Evolutionary conservation across 2,329 filamentous ascomycete genomes (phyloP).

Genomic region (Dissoconium aciculare): DNA sequence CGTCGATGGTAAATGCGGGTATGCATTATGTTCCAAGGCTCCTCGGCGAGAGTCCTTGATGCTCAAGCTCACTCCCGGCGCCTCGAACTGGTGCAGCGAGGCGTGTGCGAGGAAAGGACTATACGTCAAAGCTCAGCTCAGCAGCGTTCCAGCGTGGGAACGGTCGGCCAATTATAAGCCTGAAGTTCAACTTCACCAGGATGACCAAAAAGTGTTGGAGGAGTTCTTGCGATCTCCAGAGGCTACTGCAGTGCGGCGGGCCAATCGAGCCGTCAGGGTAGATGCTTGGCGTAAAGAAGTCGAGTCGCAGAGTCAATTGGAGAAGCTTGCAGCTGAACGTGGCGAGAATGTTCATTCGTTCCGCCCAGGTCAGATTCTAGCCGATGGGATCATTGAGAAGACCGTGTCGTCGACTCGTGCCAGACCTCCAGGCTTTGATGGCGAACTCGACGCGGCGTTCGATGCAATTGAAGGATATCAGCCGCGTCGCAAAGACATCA

Average conservation of each 20-base stretch:
- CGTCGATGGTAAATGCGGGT: constrained; percentile 67
- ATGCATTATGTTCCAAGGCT: constrained; percentile 58
- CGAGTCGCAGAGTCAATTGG: constrained; percentile 23
- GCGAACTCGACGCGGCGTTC: constrained; percentile 4
- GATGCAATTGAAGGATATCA: constrained; percentile 20
- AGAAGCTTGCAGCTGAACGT: constrained; percentile 28
- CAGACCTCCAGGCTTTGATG: constrained; percentile 8
- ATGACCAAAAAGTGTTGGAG: constrained; percentile 12
- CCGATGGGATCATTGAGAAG: constrained; percentile 22
- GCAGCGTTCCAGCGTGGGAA: constrained; percentile 74
- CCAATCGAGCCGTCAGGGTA: constrained; percentile 20
- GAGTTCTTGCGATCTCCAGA: constrained; percentile 4
- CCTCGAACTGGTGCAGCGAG: constrained; percentile 78
- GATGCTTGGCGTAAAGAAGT: constrained; percentile 19
- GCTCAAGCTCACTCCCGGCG: constrained; percentile 54
- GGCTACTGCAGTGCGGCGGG: constrained; percentile 12
- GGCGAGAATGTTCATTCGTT: constrained; percentile 25
- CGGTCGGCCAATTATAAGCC: constrained; percentile 38
- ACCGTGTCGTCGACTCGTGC: constrained; percentile 1
- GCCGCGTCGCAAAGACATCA: constrained; percentile 9
- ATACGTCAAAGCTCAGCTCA: constrained; percentile 79
- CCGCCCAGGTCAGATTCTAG: constrained; percentile 21
- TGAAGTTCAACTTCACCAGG: constrained; percentile 27
- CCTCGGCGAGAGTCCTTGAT: constrained; percentile 43
- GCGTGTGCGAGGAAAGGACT: constrained; percentile 65